These are phyloP conservation scores for Fragaria vesca DNA, from an alignment of 306 rosid species.

Conservation along the genomic window DNA sequence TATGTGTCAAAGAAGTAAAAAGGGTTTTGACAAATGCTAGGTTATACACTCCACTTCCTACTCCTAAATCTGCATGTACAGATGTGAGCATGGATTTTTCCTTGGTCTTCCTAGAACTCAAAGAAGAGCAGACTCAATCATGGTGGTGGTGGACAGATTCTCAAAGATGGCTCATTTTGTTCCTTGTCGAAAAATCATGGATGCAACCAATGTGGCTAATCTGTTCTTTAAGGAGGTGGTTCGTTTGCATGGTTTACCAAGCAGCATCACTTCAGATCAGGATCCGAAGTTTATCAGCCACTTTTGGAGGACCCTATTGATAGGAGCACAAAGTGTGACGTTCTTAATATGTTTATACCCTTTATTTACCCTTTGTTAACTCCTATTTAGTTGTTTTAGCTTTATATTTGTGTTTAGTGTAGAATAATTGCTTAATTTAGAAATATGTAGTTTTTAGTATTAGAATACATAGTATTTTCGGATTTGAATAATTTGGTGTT, in stretches of 20 bases:
- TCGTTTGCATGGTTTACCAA: neutral
- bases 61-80: neutral
- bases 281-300: neutral
- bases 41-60: neutral
- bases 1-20: neutral
- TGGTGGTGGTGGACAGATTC: neutral
- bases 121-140: neutral
- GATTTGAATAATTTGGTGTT: too few relatives aligned
- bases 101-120: neutral
- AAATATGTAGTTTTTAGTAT: too few relatives aligned
- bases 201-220: neutral
- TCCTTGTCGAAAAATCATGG: neutral
- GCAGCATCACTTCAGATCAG: neutral
- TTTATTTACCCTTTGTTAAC: too few relatives aligned
- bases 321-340: too few relatives aligned
- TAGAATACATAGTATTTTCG: too few relatives aligned
- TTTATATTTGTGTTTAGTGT: too few relatives aligned
- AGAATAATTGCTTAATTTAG: too few relatives aligned
- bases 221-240: neutral
- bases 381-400: too few relatives aligned
- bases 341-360: too few relatives aligned
- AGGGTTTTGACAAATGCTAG: neutral
- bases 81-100: neutral
- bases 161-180: neutral
- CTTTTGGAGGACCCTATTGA: too few relatives aligned